Base-by-base conservation (phyloP, 768 basidiomycete genomes). In the Chalciporus piperatus region DNA sequence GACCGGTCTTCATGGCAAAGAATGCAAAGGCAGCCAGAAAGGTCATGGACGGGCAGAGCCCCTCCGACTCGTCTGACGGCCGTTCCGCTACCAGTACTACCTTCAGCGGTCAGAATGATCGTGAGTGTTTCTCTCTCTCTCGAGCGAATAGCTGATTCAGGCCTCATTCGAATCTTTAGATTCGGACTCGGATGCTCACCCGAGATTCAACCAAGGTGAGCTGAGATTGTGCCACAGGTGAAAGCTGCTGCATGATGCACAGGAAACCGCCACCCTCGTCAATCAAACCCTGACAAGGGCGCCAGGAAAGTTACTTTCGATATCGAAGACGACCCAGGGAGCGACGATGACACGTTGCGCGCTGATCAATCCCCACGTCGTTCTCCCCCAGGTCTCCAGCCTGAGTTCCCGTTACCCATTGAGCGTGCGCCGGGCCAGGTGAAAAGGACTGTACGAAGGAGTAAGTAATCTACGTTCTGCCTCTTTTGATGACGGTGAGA, bases 221-320 rank as follows among this genome's bases (percentile, higher is more conserved):
- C 2, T 48, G 8, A 37, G 14, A 39, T 23, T 35, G 7, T 52
- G 35, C 17, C 5, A 23, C 19, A 17, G 33, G 48, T 10, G 23
- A 51, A 16, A 27, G n/a, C 35, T 37, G 35, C 5, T 37, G 35
- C n/a, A 37, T 37, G 35, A 37, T n/a, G 16, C 6, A 37, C 16
- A 8, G 4, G 5, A 37, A 14, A 14, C 14, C 46, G 28, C 43
- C 42, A 17, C 23, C 28, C 40, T 41, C 23, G 16, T 22, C 49
- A 50, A 27, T 33, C 48, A 7, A 23, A 10, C 20, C 20, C 6
- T 7, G 27, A 27, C 27, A 59, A 48, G 16, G 32, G 41, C 30
- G n/a, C 54, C 16, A 57, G 41, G 41, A 54, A 35, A 17, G 63
- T 67, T 14, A 45, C 28, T 9, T 66, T 66, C 22, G 51, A 53